These are phyloP conservation scores for Ogataea angusta DNA, from an alignment of 805 yeast species.

Conservation along the genomic window DNA sequence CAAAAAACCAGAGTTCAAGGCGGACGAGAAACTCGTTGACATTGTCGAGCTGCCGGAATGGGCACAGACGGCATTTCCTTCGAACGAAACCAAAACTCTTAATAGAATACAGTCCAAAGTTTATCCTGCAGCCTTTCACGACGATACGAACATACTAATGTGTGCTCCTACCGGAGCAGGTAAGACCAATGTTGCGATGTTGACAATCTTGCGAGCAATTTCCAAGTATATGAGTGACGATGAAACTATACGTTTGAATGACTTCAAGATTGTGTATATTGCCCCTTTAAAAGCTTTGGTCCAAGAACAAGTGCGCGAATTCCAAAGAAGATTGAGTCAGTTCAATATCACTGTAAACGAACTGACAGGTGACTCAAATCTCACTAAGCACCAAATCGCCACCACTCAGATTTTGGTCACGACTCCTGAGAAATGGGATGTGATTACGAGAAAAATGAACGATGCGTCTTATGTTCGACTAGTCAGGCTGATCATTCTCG, in stretches of 20 bases:
- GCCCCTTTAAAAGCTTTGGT: conserved; percentile 95
- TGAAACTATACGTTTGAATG: conserved; percentile 49
- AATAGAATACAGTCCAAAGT: conserved; percentile 85
- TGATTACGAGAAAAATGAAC: conserved; percentile 77
- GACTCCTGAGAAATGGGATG: conserved; percentile 98
- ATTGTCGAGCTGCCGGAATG: conserved; percentile 71
- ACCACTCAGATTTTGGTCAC: conserved; percentile 84
- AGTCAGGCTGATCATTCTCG: conserved; percentile 74
- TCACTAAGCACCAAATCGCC: conserved; percentile 70
- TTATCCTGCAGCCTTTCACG: conserved; percentile 69
- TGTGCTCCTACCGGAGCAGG: conserved; percentile 99
- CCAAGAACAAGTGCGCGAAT: conserved; percentile 90
- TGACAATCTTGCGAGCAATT: conserved; percentile 66
- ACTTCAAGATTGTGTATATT: conserved; percentile 78
- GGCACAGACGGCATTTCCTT: conserved; percentile 76
- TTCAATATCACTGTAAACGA: conserved; percentile 76
- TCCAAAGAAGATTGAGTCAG: conserved; percentile 60
- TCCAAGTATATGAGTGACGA: conserved; percentile 46
- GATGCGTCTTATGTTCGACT: conserved; percentile 62
- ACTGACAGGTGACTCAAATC: conserved; percentile 83
- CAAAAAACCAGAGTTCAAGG: conserved; percentile 36
- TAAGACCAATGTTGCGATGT: conserved; percentile 93
- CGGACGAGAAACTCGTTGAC: conserved; percentile 46
- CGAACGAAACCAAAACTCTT: conserved; percentile 58
- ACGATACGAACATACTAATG: conserved; percentile 69